Percentiles rank a stretch among this genome's conserved stretches.
These are phyloP conservation scores for Euphorbia corollata DNA, from an alignment of 441 rosid genomes.

Conservation along the genomic window DNA sequence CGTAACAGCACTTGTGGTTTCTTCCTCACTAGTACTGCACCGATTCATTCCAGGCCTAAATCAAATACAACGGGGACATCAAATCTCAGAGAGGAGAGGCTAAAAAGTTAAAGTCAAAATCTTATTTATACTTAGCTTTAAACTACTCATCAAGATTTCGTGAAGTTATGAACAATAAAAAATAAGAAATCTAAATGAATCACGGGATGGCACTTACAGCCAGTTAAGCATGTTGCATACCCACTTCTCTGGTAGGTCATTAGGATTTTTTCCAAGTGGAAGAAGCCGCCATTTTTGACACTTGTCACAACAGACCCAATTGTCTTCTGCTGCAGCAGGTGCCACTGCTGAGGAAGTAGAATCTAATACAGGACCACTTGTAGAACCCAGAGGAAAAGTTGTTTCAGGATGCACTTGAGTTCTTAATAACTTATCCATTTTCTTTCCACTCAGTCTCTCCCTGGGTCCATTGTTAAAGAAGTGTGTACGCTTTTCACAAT, in stretches of 20 bases:
- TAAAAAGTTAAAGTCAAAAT: neutral
- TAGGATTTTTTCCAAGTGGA: conserved; percentile 56
- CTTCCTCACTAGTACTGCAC: conserved; percentile 65
- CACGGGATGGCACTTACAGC: conserved; percentile 67
- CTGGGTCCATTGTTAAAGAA: conserved; percentile 26
- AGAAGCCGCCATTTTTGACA: conserved; percentile 94
- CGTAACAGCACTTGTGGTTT: conserved; percentile 59
- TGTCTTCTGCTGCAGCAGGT: conserved; percentile 57
- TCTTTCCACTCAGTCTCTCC: conserved; percentile 39
- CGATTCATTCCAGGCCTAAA: conserved; percentile 79
- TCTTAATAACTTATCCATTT: conserved; percentile 23
- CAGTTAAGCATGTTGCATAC: conserved; percentile 87
- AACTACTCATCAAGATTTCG: conserved; percentile 14
- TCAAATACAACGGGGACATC: conserved; percentile 27
- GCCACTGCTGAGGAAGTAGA: conserved; percentile 36
- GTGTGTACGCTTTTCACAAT: conserved; percentile 37
- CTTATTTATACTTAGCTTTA: conserved; percentile 1
- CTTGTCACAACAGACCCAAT: conserved; percentile 92
- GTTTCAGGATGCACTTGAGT: conserved; percentile 29
- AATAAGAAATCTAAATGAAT: conserved; percentile 9
- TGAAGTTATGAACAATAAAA: conserved; percentile 8
- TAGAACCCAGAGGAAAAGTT: conserved; percentile 27
- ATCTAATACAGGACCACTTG: conserved; percentile 34
- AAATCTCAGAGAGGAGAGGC: conserved; percentile 16
- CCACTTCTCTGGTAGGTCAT: conserved; percentile 88